Percentiles rank a stretch among this genome's conserved stretches.
phyloP scores from a whole-genome alignment of 2,329 filamentous ascomycete genomes.

The Pseudopyrenochaeta lycopersici region DNA sequence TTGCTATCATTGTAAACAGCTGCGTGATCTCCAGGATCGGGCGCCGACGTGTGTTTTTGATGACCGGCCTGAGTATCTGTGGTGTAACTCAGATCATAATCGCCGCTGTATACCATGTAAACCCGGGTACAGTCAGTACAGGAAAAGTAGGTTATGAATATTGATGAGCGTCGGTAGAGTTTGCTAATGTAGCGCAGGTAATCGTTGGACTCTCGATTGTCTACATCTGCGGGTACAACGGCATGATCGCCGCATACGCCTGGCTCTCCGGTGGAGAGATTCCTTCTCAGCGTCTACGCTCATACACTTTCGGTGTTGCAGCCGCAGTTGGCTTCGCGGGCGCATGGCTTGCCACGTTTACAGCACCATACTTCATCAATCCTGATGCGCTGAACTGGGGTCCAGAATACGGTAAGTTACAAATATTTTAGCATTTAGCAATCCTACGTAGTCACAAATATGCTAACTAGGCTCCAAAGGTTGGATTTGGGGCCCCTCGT shows the following conservation, averaged over 20 bases:
- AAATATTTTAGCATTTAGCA: too few relatives aligned
- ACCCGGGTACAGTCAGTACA: constrained; percentile 49
- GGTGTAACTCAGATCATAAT: constrained; percentile 64
- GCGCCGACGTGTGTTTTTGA: constrained; percentile 63
- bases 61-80: constrained; percentile 61
- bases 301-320: constrained; percentile 65
- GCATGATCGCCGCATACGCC: constrained; percentile 64
- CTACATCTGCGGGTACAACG: constrained; percentile 64
- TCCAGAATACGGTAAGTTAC: constrained; percentile 58
- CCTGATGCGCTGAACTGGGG: constrained; percentile 65
- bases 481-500: constrained; percentile 45
- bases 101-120: constrained; percentile 62
- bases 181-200: constrained; percentile 28
- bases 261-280: constrained; percentile 68
- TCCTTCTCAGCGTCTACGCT: constrained; percentile 65
- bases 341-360: constrained; percentile 66
- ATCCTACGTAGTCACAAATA: too few relatives aligned
- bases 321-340: constrained; percentile 64
- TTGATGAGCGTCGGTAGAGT: too few relatives aligned
- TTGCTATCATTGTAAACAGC: constrained; percentile 63
- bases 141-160: constrained; percentile 46
- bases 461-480: constrained; percentile 18
- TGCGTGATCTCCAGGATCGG: constrained; percentile 63
- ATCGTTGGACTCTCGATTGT: constrained; percentile 64
- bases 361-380: constrained; percentile 69